phyloP scores from a whole-genome alignment of 805 yeast species.

The Saccharomycopsis lassenensis region DNA sequence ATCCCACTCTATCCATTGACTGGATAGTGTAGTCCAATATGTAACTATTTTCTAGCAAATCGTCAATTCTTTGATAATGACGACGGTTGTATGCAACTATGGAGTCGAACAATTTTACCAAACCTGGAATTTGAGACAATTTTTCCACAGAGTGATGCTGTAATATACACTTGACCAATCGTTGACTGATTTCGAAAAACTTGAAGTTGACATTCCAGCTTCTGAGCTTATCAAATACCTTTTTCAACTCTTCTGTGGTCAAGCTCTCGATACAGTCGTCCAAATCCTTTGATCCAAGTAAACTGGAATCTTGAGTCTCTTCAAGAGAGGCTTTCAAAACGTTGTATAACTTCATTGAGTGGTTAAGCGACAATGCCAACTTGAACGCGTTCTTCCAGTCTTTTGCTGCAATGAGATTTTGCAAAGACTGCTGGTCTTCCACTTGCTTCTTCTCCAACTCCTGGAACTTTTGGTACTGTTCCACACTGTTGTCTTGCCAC shows the following conservation, averaged over 20 bases:
- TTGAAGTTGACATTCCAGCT: constrained; percentile 93
- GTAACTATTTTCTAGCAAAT: constrained; percentile 74
- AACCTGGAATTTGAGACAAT: constrained; percentile 54
- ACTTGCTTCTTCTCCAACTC: constrained; percentile 45
- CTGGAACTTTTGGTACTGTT: constrained; percentile 30
- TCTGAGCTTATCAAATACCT: constrained; percentile 63
- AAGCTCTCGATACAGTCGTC: constrained; percentile 54
- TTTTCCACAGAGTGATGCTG: constrained; percentile 41
- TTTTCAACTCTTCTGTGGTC: constrained; percentile 45
- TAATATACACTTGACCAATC: constrained; percentile 56
- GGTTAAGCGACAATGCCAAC: constrained; percentile 76
- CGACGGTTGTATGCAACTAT: constrained; percentile 83
- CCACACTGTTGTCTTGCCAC: constrained; percentile 85
- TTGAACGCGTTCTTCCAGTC: constrained; percentile 88
- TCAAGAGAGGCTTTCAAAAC: constrained; percentile 42
- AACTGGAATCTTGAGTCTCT: constrained; percentile 22
- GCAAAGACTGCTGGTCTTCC: constrained; percentile 82
- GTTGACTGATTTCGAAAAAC: constrained; percentile 73
- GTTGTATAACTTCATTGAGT: constrained; percentile 78
- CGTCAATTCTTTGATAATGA: constrained; percentile 69
- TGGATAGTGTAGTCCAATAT: constrained; percentile 61
- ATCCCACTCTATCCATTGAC: constrained; percentile 16
- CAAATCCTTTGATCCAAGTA: constrained; percentile 41
- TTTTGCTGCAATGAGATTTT: constrained; percentile 56
- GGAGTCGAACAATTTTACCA: constrained; percentile 58